Base-by-base conservation (phyloP, 225 moss, liverwort and hornwort genomes). In the Takakia lepidozioides region DNA sequence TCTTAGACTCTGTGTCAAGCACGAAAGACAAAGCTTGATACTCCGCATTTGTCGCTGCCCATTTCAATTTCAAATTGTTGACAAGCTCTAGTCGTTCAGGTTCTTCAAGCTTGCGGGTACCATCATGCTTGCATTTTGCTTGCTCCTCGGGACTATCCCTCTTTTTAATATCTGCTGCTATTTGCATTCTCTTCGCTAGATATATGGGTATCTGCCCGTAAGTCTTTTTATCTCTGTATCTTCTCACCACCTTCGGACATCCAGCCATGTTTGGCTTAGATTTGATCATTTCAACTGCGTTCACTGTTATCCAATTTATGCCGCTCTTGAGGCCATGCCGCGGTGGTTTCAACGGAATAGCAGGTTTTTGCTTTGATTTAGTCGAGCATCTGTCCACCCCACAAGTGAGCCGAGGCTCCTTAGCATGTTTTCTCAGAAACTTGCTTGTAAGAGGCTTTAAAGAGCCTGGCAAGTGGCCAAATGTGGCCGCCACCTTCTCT, bases 361-460 rank as follows among this genome's bases (percentile, higher is more conserved):
- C n/a, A 16, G 68, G 57, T 61, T 75, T 86, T 29, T 32, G 55
- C 49, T 82, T 87, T 24, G 56, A 26, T 44, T 84, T 58, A 5
- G 55, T 48, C 2, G 87, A 72, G 46, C 92, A 92, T 62, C 84
- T 67, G 0, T 73, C 65, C 54, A 70, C 84, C 25, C 52, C 10
- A 24, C 25, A 44, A 32, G 32, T 6, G 32, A 32, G 11, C 11
- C 32, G 11, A 6, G 32, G 93, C 48, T 88, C 88, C 47, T 86
- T 93, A 1, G 86, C 83, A 35, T 93, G 86, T 45, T 93, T 89
- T 51, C 54, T 88, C 67, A 93, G 52, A 40, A 81, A 93, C 1
- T 75, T 74, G 43, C 60, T 37, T 4, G 74, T 32, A 46, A 40
- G 60, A 16, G 88, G 84, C 25, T 63, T 77, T 42, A 79, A 65